A percentile compares a stretch with the other conserved stretches of the same genome.
Conservation (phyloP, 371 early-diverging fungal species). For the Agmasoma carcini region DNA sequence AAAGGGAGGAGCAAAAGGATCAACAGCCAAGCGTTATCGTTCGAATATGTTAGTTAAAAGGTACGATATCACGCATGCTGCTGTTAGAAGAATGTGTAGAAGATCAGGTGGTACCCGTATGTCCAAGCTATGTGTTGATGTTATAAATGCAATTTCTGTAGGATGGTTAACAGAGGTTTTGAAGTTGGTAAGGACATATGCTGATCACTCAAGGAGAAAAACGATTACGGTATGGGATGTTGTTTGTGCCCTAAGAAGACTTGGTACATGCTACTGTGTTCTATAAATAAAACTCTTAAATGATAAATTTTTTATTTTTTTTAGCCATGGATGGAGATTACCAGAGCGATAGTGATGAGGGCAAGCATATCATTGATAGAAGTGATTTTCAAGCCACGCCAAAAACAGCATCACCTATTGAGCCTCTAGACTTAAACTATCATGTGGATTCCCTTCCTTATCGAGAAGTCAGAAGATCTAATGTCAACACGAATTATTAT, state of each 20-base stretch:
- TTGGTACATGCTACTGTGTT: constrained; percentile 71
- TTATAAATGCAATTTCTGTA: constrained; percentile 85
- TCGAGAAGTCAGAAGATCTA: too few relatives aligned
- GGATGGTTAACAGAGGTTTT: constrained; percentile 90
- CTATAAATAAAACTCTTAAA: too few relatives aligned
- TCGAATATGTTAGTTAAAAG: too few relatives aligned
- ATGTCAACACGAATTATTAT: too few relatives aligned
- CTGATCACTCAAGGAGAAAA: constrained; percentile 98
- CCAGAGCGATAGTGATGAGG: too few relatives aligned
- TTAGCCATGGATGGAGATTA: too few relatives aligned
- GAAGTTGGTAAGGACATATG: constrained; percentile 89
- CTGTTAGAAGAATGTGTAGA: constrained; percentile 97
- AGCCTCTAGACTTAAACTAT: too few relatives aligned
- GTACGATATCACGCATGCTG: constrained; percentile 98
- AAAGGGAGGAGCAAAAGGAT: constrained; percentile 85
- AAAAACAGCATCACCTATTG: too few relatives aligned
- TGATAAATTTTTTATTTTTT: too few relatives aligned
- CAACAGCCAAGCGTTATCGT: constrained; percentile 93
- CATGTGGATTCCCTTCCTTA: too few relatives aligned
- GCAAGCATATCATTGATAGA: too few relatives aligned
- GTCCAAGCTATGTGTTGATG: constrained; percentile 91
- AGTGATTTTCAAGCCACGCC: too few relatives aligned
- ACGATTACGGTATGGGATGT: constrained; percentile 79
- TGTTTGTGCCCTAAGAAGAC: constrained; percentile 88
- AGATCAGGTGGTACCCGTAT: constrained; percentile 99